Evolutionary conservation across 805 yeast genomes (phyloP).

Genomic region (Diddensiella santjacobensis): DNA sequence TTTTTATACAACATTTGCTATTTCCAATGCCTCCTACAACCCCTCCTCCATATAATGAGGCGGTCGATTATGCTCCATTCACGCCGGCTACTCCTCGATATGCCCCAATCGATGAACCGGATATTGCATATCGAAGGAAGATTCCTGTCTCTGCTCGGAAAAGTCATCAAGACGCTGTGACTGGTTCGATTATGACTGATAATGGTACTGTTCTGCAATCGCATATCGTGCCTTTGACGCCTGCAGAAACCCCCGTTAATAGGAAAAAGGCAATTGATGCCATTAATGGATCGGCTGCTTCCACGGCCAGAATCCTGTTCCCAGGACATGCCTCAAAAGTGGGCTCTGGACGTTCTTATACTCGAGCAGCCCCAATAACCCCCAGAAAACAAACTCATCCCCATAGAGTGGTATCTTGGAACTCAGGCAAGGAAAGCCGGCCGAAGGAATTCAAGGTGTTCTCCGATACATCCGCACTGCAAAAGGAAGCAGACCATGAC

Average conservation of each 20-base stretch:
- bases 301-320: constrained; percentile 21
- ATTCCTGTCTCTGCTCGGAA: not conserved
- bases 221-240: constrained; percentile 21
- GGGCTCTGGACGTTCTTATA: constrained; percentile 27
- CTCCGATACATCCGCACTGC: constrained; percentile 16
- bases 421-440: constrained; percentile 1
- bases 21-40: constrained; percentile 17
- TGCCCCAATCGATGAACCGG: constrained; percentile 28
- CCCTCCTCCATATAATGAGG: constrained; percentile 10
- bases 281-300: constrained; percentile 7
- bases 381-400: not conserved
- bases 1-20: no score
- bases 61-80: constrained; percentile 7
- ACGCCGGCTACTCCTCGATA: constrained; percentile 25
- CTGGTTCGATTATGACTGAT: not conserved
- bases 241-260: constrained; percentile 25
- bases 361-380: constrained; percentile 3
- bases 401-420: not conserved
- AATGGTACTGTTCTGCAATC: not conserved
- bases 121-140: constrained; percentile 9
- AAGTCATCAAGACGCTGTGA: not conserved
- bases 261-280: constrained; percentile 17
- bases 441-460: constrained; percentile 14
- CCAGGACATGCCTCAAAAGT: constrained; percentile 22
- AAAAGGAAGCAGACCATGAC: constrained; percentile 14